A percentile compares a stretch with the other conserved stretches of the same genome.
Conservation (phyloP, 305 asterid species). For the Solanum hybrid region DNA sequence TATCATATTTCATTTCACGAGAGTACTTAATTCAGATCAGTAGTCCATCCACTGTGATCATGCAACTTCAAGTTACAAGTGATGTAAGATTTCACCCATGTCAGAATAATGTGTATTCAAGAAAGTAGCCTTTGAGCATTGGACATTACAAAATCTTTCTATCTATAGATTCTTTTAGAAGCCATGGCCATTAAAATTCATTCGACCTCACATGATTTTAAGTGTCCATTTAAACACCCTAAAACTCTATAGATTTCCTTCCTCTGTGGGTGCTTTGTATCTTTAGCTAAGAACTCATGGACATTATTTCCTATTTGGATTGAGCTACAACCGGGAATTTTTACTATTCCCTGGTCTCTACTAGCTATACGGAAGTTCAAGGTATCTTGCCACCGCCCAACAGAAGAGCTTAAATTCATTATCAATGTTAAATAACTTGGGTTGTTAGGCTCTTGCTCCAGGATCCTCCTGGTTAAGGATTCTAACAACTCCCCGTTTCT, state of each 20-base stretch:
- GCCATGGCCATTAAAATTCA: not conserved
- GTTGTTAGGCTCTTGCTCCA: conserved; percentile 37
- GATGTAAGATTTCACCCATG: not conserved
- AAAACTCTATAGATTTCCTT: conserved; percentile 29
- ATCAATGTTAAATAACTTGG: conserved; percentile 34
- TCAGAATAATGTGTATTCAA: not conserved
- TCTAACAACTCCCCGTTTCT: conserved; percentile 23
- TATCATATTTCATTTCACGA: not conserved
- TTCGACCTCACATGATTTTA: conserved; percentile 13
- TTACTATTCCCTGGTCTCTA: conserved; percentile 22
- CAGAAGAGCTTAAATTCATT: conserved; percentile 27
- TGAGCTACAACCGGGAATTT: conserved; percentile 42
- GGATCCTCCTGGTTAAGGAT: conserved; percentile 20
- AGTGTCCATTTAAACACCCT: conserved; percentile 24
- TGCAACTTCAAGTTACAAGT: not conserved
- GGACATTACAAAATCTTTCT: not conserved
- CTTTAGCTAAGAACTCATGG: conserved; percentile 39
- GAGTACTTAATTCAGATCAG: not conserved
- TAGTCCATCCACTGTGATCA: not conserved
- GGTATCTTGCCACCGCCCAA: conserved; percentile 31
- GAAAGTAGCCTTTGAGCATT: not conserved
- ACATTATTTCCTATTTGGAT: conserved; percentile 44
- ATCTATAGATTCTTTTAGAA: not conserved
- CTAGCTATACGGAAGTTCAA: conserved; percentile 20
- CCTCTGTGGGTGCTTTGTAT: conserved; percentile 16